Evolutionary conservation across 306 rosid species (phyloP).

Genomic region (Vicia sativa): DNA sequence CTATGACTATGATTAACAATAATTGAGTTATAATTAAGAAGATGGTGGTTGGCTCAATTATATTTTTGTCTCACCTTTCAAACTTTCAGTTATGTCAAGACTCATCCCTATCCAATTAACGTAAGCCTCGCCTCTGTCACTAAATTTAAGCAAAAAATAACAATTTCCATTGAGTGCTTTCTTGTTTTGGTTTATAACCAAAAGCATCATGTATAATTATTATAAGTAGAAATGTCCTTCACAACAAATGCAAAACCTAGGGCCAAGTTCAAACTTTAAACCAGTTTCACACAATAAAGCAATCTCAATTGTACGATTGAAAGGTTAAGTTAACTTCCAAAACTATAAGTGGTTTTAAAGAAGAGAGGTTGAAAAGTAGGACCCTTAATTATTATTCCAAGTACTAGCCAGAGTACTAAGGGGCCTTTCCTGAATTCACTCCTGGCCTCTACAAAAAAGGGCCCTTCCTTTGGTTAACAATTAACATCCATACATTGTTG

Average conservation of each 20-base stretch:
- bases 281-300: too few species aligned
- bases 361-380: slow-evolving; percentile 11
- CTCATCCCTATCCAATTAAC: slow-evolving; percentile 23
- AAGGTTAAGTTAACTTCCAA: background rate
- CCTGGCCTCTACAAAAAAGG: slow-evolving; percentile 5
- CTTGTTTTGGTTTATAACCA: slow-evolving; percentile 13
- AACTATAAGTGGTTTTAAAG: background rate
- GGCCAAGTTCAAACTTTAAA: background rate
- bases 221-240: slow-evolving; percentile 13
- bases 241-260: slow-evolving; percentile 31
- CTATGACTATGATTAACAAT: background rate
- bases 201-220: too few species aligned
- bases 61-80: slow-evolving; percentile 16
- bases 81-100: background rate
- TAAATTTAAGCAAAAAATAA: background rate
- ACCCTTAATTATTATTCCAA: slow-evolving; percentile 1
- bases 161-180: background rate
- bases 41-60: slow-evolving; percentile 13
- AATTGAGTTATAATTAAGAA: background rate
- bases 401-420: slow-evolving; percentile 44
- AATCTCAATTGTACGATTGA: too few species aligned
- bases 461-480: slow-evolving; percentile 32
- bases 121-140: slow-evolving; percentile 1
- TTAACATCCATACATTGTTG: slow-evolving; percentile 34
- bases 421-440: slow-evolving; percentile 16